Evolutionary conservation across 768 basidiomycete species (phyloP), one percentile per base, ranked within the genome.

Genomic region (Leccinellum rugosiceps): DNA sequence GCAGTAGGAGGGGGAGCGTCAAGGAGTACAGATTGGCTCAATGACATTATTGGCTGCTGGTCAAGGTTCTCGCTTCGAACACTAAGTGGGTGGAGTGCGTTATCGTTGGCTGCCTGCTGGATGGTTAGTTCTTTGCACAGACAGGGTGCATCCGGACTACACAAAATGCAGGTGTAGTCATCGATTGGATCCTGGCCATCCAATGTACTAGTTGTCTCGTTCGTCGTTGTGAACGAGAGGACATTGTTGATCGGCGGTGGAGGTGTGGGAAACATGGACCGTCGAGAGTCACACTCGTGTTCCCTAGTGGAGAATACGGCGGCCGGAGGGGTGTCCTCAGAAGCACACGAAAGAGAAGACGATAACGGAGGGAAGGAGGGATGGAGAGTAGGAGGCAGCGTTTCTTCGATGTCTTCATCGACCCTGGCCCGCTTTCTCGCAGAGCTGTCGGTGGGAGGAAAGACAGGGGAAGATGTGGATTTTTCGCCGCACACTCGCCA

Each of bases 41-140:
- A 52, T 25, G 69, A 55, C 35, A 58, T 45, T 28, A 43, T 65
- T 61, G 55, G 35, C 21, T 57, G 63, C 11, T 55, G 58, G 35
- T 46, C 43, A 30, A 63, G 53, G 31, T 50, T 52, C 21, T 64
- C 60, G 11, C 53, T 56, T 48, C 47, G 67, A 38, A 58, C 52
- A 44, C 62, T 13, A 45, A 60, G 56, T n/a, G 55, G 64, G 25
- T 57, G 59, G 15, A 57, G 50, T 17, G 52, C 30, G 54, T 53
- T 47, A 15, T 63, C 54, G 26, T 68, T 70, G 13, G 71, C 67
- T 28, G 74, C 73, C 51, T 82, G 77, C 59, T 84, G 81, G 41
- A 78, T 63, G 41, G 80, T 79, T 45, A 87, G 75, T 68, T 90
- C 88, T 54, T 83, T 82, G 71, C 92, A 95, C 44, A 94, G 81